Base-by-base conservation (phyloP, 2,329 filamentous ascomycete species). In the Epichloe amarillans region DNA sequence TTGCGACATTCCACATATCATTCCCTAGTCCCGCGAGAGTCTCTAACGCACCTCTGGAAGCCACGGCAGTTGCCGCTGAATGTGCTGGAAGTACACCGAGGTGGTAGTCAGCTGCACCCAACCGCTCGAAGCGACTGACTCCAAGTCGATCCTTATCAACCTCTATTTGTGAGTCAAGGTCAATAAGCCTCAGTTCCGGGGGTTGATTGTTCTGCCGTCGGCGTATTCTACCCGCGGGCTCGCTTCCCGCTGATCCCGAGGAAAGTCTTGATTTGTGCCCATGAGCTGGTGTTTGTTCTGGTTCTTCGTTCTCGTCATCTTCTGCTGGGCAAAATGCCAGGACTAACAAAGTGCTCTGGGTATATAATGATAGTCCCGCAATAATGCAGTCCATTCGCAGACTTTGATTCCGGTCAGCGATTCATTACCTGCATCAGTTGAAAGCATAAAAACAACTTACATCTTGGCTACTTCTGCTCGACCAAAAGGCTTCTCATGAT, bases 361-460 rank as follows among this genome's bases (percentile, higher is more conserved):
- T 95, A 81, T 96, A 97, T 69, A 98, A 77, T 57, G 91, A 94
- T 68, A 98, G 85, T 61, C 93, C 93, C 64, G 93, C 95, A 73
- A 98, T 88, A 66, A 95, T 89, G 74, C 93, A 97, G 72, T 98
- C 93, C 69, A 93, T 95, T 62, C 89, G 86, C 69, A 97, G 79
- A 69, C 85, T 90, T 57, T 17, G 26, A 7, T 15, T 2, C n/a
- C 38, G 4, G 38, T 35, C 38, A 50, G 47, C 37, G 30, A 10
- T 8, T 33, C 36, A 44, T 47, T 14, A 43, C 21, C 15, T 6
- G 10, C 3, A n/a, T 5, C 33, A 26, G 4, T 37, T 30, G n/a
- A 38, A 30, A 21, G 21, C 4, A 12, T 15, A 36, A 17, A 30
- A 30, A 12, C 33, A 15, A 77, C 86, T 77, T 66, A 94, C 87